Conservation (phyloP, 2,329 filamentous ascomycete species). For the Aspergillus sp. region DNA sequence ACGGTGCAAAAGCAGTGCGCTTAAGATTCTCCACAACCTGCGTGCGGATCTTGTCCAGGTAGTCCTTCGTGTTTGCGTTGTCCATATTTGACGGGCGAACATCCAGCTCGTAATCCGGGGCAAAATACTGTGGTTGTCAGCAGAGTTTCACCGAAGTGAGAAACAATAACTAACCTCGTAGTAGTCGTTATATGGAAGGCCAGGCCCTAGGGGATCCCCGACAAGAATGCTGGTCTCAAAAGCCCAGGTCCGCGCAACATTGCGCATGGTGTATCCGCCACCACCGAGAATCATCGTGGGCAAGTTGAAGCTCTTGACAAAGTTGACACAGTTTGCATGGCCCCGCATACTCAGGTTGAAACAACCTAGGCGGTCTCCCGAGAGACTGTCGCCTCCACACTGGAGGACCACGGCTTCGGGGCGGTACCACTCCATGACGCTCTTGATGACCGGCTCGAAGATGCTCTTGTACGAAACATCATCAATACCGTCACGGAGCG, state of each 20-base stretch:
- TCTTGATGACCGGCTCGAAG: constrained; percentile 58
- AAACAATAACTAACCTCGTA: constrained; percentile 51
- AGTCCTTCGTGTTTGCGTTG: constrained; percentile 59
- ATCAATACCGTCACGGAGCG: constrained; percentile 59
- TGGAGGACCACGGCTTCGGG: constrained; percentile 60
- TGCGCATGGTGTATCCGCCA: constrained; percentile 62
- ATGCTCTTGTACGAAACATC: constrained; percentile 59
- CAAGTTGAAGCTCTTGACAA: constrained; percentile 57
- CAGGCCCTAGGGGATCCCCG: constrained; percentile 66
- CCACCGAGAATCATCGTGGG: constrained; percentile 58
- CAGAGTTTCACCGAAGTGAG: constrained; percentile 3
- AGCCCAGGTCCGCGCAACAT: constrained; percentile 52
- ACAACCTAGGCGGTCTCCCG: constrained; percentile 57
- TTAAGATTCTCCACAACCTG: constrained; percentile 59
- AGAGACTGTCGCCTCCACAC: constrained; percentile 59
- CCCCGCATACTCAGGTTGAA: constrained; percentile 64
- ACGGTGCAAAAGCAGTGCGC: constrained; percentile 53
- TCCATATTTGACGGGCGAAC: constrained; percentile 64
- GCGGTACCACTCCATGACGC: constrained; percentile 60
- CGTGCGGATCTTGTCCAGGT: constrained; percentile 57
- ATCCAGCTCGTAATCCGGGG: constrained; percentile 60
- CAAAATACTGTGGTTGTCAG: constrained; percentile 49
- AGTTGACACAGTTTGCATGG: constrained; percentile 61
- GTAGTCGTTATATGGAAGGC: constrained; percentile 94
- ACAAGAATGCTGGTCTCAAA: constrained; percentile 72